These are phyloP conservation scores for Moniliella sp. DNA, from an alignment of 1,284 basidiomycete species.

Conservation along the genomic window DNA sequence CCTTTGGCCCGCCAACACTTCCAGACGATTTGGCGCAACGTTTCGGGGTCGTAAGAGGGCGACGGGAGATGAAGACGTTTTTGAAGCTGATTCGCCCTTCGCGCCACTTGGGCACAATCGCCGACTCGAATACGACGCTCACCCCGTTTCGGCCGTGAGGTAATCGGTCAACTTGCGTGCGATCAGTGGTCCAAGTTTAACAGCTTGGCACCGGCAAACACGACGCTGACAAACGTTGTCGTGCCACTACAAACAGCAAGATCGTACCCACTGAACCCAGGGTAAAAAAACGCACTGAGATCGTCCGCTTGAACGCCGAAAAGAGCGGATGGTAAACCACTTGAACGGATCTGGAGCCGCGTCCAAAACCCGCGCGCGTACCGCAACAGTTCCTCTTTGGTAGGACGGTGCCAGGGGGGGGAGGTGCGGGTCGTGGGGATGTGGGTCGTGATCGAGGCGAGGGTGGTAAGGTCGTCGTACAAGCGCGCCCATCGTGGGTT, in stretches of 20 bases:
- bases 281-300: slow-evolving; percentile 79
- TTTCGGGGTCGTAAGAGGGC: slow-evolving; percentile 39
- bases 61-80: slow-evolving; percentile 77
- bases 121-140: slow-evolving; percentile 84
- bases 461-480: too few species aligned
- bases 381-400: slow-evolving; percentile 49
- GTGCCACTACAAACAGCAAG: slow-evolving; percentile 75
- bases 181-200: slow-evolving; percentile 73
- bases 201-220: slow-evolving; percentile 72
- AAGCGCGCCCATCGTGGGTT: too few species aligned
- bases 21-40: slow-evolving; percentile 6
- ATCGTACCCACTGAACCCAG: slow-evolving; percentile 63
- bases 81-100: slow-evolving; percentile 85
- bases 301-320: slow-evolving; percentile 95
- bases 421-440: too few species aligned
- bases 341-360: slow-evolving; percentile 59
- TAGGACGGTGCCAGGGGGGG: slow-evolving; percentile 8
- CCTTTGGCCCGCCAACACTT: slow-evolving; percentile 1
- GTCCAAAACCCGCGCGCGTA: slow-evolving; percentile 75
- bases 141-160: slow-evolving; percentile 79
- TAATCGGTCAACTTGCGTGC: slow-evolving; percentile 77
- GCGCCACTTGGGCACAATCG: slow-evolving; percentile 92
- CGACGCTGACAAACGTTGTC: slow-evolving; percentile 86
- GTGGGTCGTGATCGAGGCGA: too few species aligned
- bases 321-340: too few species aligned